phyloP scores from a whole-genome alignment of 2,329 filamentous ascomycete genomes.

The Saccharata proteae region DNA sequence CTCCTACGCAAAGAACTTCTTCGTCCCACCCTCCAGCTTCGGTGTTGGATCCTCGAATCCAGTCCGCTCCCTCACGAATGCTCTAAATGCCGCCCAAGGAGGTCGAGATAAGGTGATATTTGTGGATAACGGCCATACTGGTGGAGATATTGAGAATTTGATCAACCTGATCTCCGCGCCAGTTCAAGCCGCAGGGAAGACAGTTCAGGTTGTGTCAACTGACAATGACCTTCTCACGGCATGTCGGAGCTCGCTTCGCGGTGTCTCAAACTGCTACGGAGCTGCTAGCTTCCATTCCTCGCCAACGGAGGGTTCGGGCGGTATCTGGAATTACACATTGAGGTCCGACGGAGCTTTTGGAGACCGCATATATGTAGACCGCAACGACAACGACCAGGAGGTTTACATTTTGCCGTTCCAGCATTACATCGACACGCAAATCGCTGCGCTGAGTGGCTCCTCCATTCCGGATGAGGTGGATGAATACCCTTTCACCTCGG shows the following conservation, averaged over 20 bases:
- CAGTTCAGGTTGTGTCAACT: constrained; percentile 40
- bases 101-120: constrained; percentile 62
- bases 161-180: constrained; percentile 51
- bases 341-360: constrained; percentile 63
- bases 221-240: constrained; percentile 47
- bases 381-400: constrained; percentile 60
- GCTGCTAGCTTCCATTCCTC: constrained; percentile 67
- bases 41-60: constrained; percentile 55
- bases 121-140: constrained; percentile 57
- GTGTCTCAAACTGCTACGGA: constrained; percentile 60
- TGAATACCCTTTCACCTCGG: constrained; percentile 66
- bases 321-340: constrained; percentile 77
- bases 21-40: constrained; percentile 62
- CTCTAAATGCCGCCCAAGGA: constrained; percentile 43
- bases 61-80: constrained; percentile 53
- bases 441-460: constrained; percentile 43
- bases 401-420: constrained; percentile 72
- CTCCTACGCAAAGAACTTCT: constrained; percentile 67
- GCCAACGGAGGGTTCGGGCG: constrained; percentile 53
- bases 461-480: constrained; percentile 28
- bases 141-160: constrained; percentile 59
- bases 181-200: constrained; percentile 45
- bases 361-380: constrained; percentile 49
- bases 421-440: constrained; percentile 62
- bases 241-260: constrained; percentile 46